These are phyloP conservation scores for Halophytophthora batemanensis DNA, from an alignment of 352 stramenopile genomes.

Conservation along the genomic window DNA sequence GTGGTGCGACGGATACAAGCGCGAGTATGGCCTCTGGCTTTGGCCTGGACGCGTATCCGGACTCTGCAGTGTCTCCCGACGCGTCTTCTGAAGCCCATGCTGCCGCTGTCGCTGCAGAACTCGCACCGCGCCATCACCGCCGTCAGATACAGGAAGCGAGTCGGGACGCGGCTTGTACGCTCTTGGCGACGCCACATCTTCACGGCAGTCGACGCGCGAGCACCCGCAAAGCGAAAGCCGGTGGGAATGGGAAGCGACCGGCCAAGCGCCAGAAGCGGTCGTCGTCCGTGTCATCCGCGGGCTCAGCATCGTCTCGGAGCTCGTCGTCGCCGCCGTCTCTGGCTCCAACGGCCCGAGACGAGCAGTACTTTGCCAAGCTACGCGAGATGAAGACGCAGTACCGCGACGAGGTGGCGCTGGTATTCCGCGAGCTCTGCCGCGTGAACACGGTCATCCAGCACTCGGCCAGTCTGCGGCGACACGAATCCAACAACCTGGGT, in stretches of 20 bases:
- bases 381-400: conserved; percentile 70
- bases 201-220: conserved; percentile 5
- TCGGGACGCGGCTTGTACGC: conserved; percentile 2
- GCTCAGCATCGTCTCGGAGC: background rate
- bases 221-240: conserved; percentile 8
- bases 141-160: conserved; percentile 4
- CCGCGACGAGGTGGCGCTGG: conserved; percentile 75
- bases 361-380: conserved; percentile 69
- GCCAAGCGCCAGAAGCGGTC: conserved; percentile 24
- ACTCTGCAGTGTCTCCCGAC: conserved; percentile 16
- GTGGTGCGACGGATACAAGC: conserved; percentile 14
- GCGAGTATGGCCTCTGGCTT: conserved; percentile 24
- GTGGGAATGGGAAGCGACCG: conserved; percentile 20
- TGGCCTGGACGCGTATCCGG: conserved; percentile 23
- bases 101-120: background rate
- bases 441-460: conserved; percentile 81
- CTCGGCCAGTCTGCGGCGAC: conserved; percentile 63
- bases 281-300: conserved; percentile 4
- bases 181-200: conserved; percentile 8
- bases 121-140: conserved; percentile 1
- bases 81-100: conserved; percentile 9
- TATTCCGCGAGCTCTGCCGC: conserved; percentile 76
- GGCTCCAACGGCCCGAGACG: conserved; percentile 28
- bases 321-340: conserved; percentile 5
- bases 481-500: conserved; percentile 80